These are phyloP conservation scores for Acanthamoeba polyphaga DNA, from an alignment of 208 protist genomes.

Conservation along the genomic window DNA sequence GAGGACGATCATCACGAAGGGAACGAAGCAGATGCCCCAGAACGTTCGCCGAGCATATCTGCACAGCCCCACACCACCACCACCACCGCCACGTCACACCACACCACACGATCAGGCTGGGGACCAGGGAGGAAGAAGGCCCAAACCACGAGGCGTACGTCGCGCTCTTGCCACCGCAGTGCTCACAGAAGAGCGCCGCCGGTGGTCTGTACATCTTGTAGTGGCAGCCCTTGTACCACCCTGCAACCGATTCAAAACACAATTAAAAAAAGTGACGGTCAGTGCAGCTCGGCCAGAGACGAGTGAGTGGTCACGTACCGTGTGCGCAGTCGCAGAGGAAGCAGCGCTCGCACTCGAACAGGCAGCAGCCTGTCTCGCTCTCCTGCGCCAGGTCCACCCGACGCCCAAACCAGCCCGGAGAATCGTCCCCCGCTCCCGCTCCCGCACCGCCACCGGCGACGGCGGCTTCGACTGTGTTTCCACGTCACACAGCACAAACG, in stretches of 20 bases:
- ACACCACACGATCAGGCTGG: too few species aligned
- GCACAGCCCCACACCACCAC: neutral
- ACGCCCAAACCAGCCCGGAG: neutral
- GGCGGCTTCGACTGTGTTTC: neutral
- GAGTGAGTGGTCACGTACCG: neutral
- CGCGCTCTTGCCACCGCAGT: neutral
- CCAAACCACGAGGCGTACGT: neutral
- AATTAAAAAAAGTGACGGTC: too few species aligned
- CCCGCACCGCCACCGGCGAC: neutral
- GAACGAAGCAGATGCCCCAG: slow-evolving; percentile 67
- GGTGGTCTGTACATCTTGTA: neutral
- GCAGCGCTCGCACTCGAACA: neutral
- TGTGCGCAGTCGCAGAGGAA: slow-evolving; percentile 45
- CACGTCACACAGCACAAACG: too few species aligned
- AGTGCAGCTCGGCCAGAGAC: too few species aligned
- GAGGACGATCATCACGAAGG: slow-evolving; percentile 27
- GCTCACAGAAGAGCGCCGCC: slow-evolving; percentile 10
- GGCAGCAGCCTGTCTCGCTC: slow-evolving; percentile 41
- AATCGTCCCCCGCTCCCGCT: neutral
- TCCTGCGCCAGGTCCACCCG: neutral
- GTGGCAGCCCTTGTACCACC: slow-evolving; percentile 28
- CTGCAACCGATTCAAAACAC: neutral
- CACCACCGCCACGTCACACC: neutral
- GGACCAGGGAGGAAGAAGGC: neutral
- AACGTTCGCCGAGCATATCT: slow-evolving; percentile 25